Evolutionary conservation across 495 filamentous ascomycete species (phyloP).

Genomic region (Trichoderma erinaceum): DNA sequence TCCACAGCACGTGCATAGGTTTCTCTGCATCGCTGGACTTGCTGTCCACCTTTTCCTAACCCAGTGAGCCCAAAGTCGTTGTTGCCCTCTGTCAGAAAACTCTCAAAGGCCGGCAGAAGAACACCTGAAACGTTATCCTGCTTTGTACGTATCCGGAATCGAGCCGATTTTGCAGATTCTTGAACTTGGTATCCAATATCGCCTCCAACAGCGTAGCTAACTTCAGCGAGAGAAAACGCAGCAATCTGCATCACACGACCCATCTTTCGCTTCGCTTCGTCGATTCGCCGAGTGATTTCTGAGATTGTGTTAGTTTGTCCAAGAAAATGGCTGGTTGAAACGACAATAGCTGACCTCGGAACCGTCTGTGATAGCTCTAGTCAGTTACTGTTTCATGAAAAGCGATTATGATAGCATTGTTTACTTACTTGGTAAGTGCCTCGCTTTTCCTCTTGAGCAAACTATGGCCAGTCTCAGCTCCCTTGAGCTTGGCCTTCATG

Average conservation of each 20-base stretch:
- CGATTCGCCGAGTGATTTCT: conserved; percentile 96
- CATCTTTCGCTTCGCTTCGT: conserved; percentile 99
- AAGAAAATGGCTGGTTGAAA: not conserved
- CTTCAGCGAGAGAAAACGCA: conserved; percentile 94
- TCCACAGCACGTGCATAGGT: conserved; percentile 97
- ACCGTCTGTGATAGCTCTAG: conserved; percentile 52
- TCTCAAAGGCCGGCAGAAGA: conserved; percentile 87
- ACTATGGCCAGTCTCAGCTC: conserved; percentile 83
- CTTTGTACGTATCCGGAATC: conserved; percentile 85
- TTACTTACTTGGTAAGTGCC: conserved; percentile 72
- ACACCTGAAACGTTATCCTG: conserved; percentile 99
- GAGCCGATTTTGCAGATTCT: conserved; percentile 85
- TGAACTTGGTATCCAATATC: conserved; percentile 96
- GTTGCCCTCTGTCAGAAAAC: conserved; percentile 74
- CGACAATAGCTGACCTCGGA: conserved; percentile 58
- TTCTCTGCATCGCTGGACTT: conserved; percentile 90
- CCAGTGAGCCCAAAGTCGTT: conserved; percentile 97
- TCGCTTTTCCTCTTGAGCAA: conserved; percentile 90
- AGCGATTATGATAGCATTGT: no score
- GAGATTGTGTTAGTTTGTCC: conserved; percentile 17
- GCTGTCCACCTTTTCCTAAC: conserved; percentile 93
- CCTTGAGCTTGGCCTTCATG: conserved; percentile 99
- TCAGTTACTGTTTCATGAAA: not conserved
- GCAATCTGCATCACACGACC: conserved; percentile 98
- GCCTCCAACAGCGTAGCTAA: conserved; percentile 93